Evolutionary conservation across 208 protist species (phyloP).

Genomic region (Herpetomonas samuelpessoai): DNA sequence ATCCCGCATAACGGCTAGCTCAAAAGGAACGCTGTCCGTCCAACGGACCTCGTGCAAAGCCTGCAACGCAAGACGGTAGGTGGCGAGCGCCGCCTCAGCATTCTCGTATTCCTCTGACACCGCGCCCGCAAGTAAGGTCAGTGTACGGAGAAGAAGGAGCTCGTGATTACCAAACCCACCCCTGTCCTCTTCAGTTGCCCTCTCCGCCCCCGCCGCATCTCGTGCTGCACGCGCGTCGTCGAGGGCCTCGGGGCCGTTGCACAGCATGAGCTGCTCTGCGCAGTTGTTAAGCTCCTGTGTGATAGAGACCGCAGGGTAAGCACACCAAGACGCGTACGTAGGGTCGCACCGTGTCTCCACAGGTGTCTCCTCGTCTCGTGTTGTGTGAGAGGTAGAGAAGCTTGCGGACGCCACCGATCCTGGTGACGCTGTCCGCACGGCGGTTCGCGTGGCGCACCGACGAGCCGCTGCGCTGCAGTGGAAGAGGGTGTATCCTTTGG

Average conservation of each 20-base stretch:
- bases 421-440: too few relatives aligned
- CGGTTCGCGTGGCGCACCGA: neutral
- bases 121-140: neutral
- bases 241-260: slow-evolving; percentile 17
- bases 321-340: neutral
- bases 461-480: neutral
- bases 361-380: too few relatives aligned
- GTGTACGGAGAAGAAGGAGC: neutral
- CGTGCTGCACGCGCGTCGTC: neutral
- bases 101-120: slow-evolving; percentile 8
- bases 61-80: too few relatives aligned
- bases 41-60: too few relatives aligned
- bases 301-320: slow-evolving; percentile 2
- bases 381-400: too few relatives aligned
- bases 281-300: slow-evolving; percentile 17
- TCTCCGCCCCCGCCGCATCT: too few relatives aligned
- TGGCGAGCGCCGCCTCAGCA: neutral
- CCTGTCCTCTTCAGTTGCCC: neutral
- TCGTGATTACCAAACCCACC: neutral
- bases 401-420: too few relatives aligned
- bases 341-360: too few relatives aligned
- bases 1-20: too few relatives aligned
- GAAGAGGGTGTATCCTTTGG: slow-evolving; percentile 4
- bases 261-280: slow-evolving; percentile 14
- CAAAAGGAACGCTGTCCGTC: too few relatives aligned